Evolutionary conservation across 805 yeast species (phyloP).

Genomic region (Nakazawaea ernobii): DNA sequence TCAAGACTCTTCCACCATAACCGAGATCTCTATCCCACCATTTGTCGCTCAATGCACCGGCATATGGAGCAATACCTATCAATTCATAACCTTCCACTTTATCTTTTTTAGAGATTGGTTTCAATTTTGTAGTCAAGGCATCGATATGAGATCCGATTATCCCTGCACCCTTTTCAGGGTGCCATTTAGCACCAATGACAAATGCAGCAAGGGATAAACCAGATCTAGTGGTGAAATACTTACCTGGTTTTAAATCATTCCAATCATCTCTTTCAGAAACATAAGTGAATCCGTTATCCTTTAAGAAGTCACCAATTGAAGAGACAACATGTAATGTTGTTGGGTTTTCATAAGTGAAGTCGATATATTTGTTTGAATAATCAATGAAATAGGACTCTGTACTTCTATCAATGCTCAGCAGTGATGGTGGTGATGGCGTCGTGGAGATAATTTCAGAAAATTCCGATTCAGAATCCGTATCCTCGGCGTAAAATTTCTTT

Average conservation of each 20-base stretch:
- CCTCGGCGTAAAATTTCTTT: background rate
- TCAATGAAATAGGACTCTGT: slow-evolving; percentile 8
- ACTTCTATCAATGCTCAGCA: slow-evolving; percentile 2
- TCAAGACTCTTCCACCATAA: slow-evolving; percentile 70
- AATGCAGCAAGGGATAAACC: slow-evolving; percentile 69
- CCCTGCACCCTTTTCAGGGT: slow-evolving; percentile 60
- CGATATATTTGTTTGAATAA: slow-evolving; percentile 43
- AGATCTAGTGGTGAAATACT: slow-evolving; percentile 63
- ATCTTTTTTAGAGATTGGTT: slow-evolving; percentile 61
- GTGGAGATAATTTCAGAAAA: background rate
- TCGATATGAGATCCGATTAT: slow-evolving; percentile 74
- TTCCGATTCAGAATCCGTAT: background rate
- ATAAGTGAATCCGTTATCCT: slow-evolving; percentile 56
- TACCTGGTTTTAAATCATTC: slow-evolving; percentile 41
- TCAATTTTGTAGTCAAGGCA: slow-evolving; percentile 60
- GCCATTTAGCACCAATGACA: slow-evolving; percentile 61
- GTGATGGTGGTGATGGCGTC: background rate
- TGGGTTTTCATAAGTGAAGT: slow-evolving; percentile 68
- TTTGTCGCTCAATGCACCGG: slow-evolving; percentile 57
- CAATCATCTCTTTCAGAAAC: slow-evolving; percentile 59
- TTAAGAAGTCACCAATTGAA: slow-evolving; percentile 41
- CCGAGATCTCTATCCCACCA: slow-evolving; percentile 90
- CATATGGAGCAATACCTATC: slow-evolving; percentile 80
- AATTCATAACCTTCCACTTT: slow-evolving; percentile 69
- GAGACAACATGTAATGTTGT: slow-evolving; percentile 70